Base-by-base conservation (phyloP, 208 protist genomes). In the Trypanosoma melophagium region DNA sequence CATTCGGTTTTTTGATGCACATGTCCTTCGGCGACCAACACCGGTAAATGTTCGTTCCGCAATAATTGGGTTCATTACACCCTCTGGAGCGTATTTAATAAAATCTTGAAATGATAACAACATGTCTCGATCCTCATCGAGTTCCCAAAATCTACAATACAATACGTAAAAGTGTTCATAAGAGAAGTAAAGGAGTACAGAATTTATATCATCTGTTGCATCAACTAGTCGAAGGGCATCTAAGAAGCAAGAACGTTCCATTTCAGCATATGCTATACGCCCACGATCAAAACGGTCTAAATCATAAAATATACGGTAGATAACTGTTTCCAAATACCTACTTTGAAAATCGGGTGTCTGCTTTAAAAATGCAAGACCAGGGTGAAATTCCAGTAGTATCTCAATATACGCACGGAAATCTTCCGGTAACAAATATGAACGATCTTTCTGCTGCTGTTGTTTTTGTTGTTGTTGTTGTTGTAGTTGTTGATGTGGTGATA, bases 81-180 rank as follows among this genome's bases (percentile, higher is more conserved):
- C 74, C 59, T 95, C 83, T 14, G 82, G 86, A 10, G 76, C 77
- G 74, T 98, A 98, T 44, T 78, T 79, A 19, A 76, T 41, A 31
- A 99, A 76, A 59, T 99, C 97, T 35, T 86, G 64, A 40, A 60
- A 75, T n/a, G 75, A 80, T 16, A 99, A 78, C 40, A 94, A 69
- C 73, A 96, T 84, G 72, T 99, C 96, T n/a, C 96, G 81, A 69
- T 98, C 92, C 45, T 79, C 83, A 73, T 99, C 97, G 1, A 99
- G 89, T 84, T 99, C 97, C 97, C 97, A 99, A 80, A 99, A 99
- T 52, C 94, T 96, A 87, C 97, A 99, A 85, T 99, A 99, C 38
- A 99, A 79, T 3, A 99, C 98, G 83, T 99, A 99, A 76, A 99
- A 99, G 77, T 99, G 97, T 81, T 99, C 97, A 80, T 99, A 99